Evolutionary conservation across 805 yeast species (phyloP), one percentile per base, ranked within the genome.

Genomic region (Nematodospora valgi): DNA sequence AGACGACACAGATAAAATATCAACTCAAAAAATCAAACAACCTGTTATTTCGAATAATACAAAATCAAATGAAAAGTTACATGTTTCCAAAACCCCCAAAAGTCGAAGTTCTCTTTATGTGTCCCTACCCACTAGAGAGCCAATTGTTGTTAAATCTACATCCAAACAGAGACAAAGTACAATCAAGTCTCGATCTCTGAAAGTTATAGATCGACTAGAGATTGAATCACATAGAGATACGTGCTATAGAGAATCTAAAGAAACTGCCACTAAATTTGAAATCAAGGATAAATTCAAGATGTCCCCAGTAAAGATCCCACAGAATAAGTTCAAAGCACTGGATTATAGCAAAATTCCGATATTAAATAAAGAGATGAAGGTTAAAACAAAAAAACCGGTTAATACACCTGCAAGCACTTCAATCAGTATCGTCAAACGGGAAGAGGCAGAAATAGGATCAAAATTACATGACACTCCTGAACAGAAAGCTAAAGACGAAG

Each of bases 91-190:
- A 24, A 55, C 62, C 8, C 64, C 68, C 2, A 54, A 52, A 23
- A 36, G 36, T n/a, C 37, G 64, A 24, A 48, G 59, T 8, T 59
- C 70, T 1, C 51, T 56, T 4, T 65, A 58, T 38, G 65, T 61
- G 1, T 47, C 68, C 1, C 41, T 65, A 13, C 72, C 72, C 1
- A 48, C 64, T 6, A 45, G 67, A 28, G 68, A 62, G 26, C 72
- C 72, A 4, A 51, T 64, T 13, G 46, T 56, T 12, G 51, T 55
- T 4, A 46, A 47, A 23, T 49, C 59, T 4, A 34, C 52, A 3
- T 20, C 39, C 8, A 39, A 32, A 24, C 24, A 29, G 22, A 30
- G 19, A 22, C 20, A 29, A 17, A 41, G 27, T 14, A 28, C 23
- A 15, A 23, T 35, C 3, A 23, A 30, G 19, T 35, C 34, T 12